phyloP scores from a whole-genome alignment of 169 alveolate species.

The Cryptosporidium canis region DNA sequence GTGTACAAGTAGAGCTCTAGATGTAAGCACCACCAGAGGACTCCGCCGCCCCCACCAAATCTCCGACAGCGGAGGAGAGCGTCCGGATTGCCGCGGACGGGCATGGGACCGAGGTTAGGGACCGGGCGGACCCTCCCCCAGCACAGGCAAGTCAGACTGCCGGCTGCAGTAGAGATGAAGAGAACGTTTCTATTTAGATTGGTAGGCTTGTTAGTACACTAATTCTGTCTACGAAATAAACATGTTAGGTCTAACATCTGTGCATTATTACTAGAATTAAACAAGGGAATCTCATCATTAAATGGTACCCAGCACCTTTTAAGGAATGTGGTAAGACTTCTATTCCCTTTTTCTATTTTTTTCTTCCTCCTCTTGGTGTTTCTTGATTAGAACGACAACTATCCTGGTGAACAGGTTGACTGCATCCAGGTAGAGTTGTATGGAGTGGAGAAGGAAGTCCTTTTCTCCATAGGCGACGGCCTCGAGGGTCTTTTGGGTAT shows the following conservation, averaged over 20 bases:
- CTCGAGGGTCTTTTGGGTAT: constrained; percentile 63
- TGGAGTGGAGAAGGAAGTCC: constrained; percentile 54
- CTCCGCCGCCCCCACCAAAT: too few relatives aligned
- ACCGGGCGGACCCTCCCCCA: not conserved
- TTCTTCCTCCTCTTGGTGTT: constrained; percentile 57
- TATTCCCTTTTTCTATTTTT: constrained; percentile 13
- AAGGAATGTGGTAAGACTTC: too few relatives aligned
- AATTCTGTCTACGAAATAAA: not conserved
- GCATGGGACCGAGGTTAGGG: too few relatives aligned
- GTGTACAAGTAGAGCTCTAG: not conserved
- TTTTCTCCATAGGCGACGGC: constrained; percentile 47
- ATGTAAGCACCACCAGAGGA: too few relatives aligned
- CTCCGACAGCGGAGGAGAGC: too few relatives aligned
- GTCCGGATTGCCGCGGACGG: too few relatives aligned
- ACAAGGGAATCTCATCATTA: not conserved
- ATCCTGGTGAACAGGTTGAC: constrained; percentile 39
- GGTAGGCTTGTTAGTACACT: not conserved
- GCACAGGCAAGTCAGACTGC: not conserved
- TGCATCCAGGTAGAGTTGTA: constrained; percentile 59
- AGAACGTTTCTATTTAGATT: not conserved
- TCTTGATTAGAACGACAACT: constrained; percentile 16
- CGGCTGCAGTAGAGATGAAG: not conserved
- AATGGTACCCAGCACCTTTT: not conserved
- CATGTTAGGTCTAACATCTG: not conserved
- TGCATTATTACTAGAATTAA: not conserved